Conservation (phyloP, 2,329 filamentous ascomycete genomes). For the Cercospora sp. region DNA sequence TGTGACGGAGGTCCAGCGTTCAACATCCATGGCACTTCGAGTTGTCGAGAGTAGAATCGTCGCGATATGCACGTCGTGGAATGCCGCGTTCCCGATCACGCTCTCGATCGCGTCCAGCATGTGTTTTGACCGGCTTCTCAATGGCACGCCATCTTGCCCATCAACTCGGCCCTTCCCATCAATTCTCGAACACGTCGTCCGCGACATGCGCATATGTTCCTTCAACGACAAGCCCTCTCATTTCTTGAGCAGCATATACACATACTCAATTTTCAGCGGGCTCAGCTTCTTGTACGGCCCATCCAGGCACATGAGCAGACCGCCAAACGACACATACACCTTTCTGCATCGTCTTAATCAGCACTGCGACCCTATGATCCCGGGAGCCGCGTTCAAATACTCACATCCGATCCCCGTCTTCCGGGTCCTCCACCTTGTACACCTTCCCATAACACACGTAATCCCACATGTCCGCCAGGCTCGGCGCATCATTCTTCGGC, state of each 20-base stretch:
- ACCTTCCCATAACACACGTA: conserved; percentile 89
- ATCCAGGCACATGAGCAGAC: conserved; percentile 83
- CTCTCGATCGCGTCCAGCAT: neutral
- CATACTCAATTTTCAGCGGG: conserved; percentile 85
- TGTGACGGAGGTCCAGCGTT: neutral
- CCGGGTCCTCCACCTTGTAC: conserved; percentile 78
- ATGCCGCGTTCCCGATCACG: neutral
- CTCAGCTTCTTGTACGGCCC: conserved; percentile 96
- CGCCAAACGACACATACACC: conserved; percentile 91
- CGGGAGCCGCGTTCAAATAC: conserved; percentile 40
- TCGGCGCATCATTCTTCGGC: conserved; percentile 62
- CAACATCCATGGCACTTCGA: neutral
- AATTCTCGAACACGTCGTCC: neutral
- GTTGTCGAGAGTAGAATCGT: neutral
- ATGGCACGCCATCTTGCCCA: neutral
- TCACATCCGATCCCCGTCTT: conserved; percentile 82
- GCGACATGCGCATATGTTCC: neutral
- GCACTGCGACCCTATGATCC: conserved; percentile 14
- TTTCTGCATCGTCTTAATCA: conserved; percentile 61
- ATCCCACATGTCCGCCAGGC: conserved; percentile 75
- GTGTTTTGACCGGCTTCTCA: neutral
- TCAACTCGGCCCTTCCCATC: neutral
- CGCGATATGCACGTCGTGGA: neutral
- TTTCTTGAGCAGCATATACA: conserved; percentile 94
- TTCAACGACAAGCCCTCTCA: conserved; percentile 41